These are phyloP conservation scores for Porcisia deanei DNA, from an alignment of 208 protist genomes.

Conservation along the genomic window DNA sequence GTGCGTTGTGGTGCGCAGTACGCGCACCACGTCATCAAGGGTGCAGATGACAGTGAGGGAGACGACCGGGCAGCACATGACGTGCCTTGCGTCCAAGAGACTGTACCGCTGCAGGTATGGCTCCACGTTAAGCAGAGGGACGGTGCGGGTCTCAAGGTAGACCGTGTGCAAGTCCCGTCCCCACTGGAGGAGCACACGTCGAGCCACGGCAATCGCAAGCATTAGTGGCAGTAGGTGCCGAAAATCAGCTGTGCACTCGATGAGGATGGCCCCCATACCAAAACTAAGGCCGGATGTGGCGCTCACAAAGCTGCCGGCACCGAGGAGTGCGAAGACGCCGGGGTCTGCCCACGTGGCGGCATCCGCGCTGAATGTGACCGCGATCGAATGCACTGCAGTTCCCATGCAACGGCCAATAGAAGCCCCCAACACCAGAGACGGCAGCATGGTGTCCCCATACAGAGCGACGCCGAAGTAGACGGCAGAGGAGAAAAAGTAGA, in stretches of 20 bases:
- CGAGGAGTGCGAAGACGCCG: constrained; percentile 57
- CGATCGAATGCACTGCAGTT: constrained; percentile 19
- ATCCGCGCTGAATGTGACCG: not conserved
- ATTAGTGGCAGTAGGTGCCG: constrained; percentile 59
- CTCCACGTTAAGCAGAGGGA: constrained; percentile 53
- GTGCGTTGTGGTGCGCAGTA: constrained; percentile 36
- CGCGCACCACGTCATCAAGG: constrained; percentile 32
- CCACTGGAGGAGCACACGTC: constrained; percentile 37
- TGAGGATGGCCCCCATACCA: constrained; percentile 43
- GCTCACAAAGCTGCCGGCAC: constrained; percentile 59
- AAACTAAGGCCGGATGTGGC: constrained; percentile 54
- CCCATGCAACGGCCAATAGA: constrained; percentile 39
- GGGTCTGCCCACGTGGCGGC: constrained; percentile 51
- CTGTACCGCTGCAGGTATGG: constrained; percentile 43
- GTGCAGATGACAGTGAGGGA: constrained; percentile 40
- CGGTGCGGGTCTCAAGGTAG: constrained; percentile 41
- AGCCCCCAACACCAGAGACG: constrained; percentile 41
- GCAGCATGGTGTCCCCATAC: constrained; percentile 31
- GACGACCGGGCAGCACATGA: constrained; percentile 43
- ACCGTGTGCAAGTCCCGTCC: constrained; percentile 46
- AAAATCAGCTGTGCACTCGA: constrained; percentile 57
- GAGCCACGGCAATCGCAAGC: constrained; percentile 49
- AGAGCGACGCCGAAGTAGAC: constrained; percentile 49
- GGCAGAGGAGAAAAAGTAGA: constrained; percentile 49
- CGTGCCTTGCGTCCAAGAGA: constrained; percentile 48